Base-by-base conservation (phyloP, 2,329 filamentous ascomycete species). In the Pseudomassariella vexata region DNA sequence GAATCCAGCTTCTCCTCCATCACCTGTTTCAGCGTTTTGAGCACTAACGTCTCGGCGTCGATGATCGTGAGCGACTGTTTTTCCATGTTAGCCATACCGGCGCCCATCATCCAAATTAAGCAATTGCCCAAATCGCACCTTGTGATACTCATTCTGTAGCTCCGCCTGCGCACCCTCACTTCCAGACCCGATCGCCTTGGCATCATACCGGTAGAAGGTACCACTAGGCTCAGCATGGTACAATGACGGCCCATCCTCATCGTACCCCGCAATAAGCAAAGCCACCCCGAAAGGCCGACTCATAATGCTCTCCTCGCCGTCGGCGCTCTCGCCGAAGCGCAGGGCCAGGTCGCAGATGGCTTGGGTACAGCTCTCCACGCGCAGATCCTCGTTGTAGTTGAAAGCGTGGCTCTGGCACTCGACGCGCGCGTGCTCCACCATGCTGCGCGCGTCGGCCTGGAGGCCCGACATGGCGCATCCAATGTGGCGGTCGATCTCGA, bases 1-100 rank as follows among this genome's bases (percentile, higher is more conserved):
- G 88, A 77, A 59, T 98, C 92, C 39, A 98, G 74, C 71, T 98
- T 98, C 79, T 98, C 92, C 68, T 98, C 92, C 92, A 98, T 98
- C 48, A 98, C 92, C 68, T 98, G 92, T 76, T 96, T 98, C 60
- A 98, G 64, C 22, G 92, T 98, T 78, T 96, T 96, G 54, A 98
- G 71, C 31, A 95, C 89, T 45, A 98, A 68, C 4, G 89, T 92
- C 68, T 98, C 92, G 37, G 92, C 92, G 57, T 98, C 92, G 36
- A 76, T 70, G 41, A 98, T 81, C 24, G 89, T 95, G 42, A 98
- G 74, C 36, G 90, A 96, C 76, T 83, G 43, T 21, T n/a, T n/a
- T n/a, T 17, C 17, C 31, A 36, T 15, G 25, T 11, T 15, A 9
- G 22, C 28, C 31, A 20, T 16, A 17, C 10, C 24, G 15, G 5